Evolutionary conservation across 1,284 basidiomycete species (phyloP).

Genomic region (Pisolithus thermaeus): DNA sequence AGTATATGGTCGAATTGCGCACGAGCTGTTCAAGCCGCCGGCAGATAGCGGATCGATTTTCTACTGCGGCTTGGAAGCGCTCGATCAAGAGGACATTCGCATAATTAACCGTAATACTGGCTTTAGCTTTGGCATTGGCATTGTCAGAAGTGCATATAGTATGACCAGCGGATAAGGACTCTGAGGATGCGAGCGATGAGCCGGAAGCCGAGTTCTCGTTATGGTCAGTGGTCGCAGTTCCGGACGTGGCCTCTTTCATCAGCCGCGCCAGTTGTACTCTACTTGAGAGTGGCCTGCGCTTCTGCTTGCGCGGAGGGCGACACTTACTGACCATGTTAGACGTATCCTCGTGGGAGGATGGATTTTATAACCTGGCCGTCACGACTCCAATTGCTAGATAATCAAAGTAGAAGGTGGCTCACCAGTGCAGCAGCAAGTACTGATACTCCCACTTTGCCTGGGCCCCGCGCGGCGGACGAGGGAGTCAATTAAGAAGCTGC

Average conservation of each 20-base stretch:
- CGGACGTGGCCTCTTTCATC: conserved; percentile 13
- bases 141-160: background rate
- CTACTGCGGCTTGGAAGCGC: conserved; percentile 21
- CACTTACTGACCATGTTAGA: background rate
- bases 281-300: conserved; percentile 17
- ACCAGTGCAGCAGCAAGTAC: too few relatives aligned
- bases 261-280: conserved; percentile 19
- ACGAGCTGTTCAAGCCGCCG: conserved; percentile 23
- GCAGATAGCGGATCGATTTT: conserved; percentile 21
- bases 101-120: conserved; percentile 14
- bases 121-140: background rate
- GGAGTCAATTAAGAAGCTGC: too few relatives aligned
- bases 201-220: background rate
- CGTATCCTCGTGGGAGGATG: too few relatives aligned
- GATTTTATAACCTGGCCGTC: too few relatives aligned
- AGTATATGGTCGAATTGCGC: conserved; percentile 15
- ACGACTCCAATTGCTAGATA: too few relatives aligned
- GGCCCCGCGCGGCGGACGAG: too few relatives aligned
- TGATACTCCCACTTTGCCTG: too few relatives aligned
- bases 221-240: background rate
- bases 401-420: too few relatives aligned
- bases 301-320: conserved; percentile 15
- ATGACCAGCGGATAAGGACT: conserved; percentile 3
- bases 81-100: conserved; percentile 21
- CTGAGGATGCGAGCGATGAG: background rate